phyloP scores from a whole-genome alignment of 345 rosid genomes.

The Carallia brachiata region DNA sequence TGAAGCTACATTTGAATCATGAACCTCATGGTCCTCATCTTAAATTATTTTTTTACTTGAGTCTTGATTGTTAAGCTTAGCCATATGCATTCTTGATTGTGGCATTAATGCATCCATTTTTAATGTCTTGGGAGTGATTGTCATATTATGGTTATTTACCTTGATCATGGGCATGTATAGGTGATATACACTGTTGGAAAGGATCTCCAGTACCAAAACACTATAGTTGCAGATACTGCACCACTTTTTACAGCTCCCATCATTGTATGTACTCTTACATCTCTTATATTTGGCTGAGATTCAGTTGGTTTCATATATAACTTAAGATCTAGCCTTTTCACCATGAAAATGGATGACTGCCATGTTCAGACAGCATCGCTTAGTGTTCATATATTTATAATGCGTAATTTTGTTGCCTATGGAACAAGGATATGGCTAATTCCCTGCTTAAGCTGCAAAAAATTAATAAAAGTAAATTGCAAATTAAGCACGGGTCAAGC shows the following conservation, averaged over 20 bases:
- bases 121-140: background rate
- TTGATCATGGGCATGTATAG: constrained; percentile 40
- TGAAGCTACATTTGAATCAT: too few relatives aligned
- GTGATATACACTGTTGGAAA: constrained; percentile 83
- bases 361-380: background rate
- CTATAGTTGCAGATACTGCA: constrained; percentile 54
- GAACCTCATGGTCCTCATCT: too few relatives aligned
- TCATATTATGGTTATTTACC: constrained; percentile 6
- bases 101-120: background rate
- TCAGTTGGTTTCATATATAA: constrained; percentile 1
- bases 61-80: background rate
- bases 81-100: background rate
- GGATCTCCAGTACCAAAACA: constrained; percentile 62
- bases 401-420: constrained; percentile 1
- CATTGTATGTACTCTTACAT: constrained; percentile 53
- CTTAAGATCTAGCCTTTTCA: constrained; percentile 1
- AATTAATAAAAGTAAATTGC: too few relatives aligned
- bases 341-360: background rate
- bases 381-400: background rate
- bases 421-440: constrained; percentile 3
- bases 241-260: constrained; percentile 72
- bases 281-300: background rate
- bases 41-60: too few relatives aligned
- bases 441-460: background rate
- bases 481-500: too few relatives aligned